Conservation (phyloP, 1,139 yeast genomes). For the Yamadazyma atmosphaerica region DNA sequence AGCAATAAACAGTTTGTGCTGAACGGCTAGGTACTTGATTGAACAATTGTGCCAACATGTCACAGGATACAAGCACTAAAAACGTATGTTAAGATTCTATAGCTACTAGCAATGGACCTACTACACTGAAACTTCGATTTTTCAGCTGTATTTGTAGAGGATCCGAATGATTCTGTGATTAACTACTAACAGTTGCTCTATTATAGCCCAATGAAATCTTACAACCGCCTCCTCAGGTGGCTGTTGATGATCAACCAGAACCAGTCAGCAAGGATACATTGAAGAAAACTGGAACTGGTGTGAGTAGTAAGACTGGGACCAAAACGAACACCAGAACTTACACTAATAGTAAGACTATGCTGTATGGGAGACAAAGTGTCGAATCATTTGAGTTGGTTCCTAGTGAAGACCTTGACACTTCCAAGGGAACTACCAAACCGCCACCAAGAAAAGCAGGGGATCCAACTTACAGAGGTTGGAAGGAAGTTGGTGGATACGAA, state of each 20-base stretch:
- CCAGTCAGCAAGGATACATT: conserved; percentile 12
- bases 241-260: conserved; percentile 15
- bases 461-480: conserved; percentile 87
- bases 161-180: background rate
- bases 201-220: conserved; percentile 27
- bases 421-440: conserved; percentile 41
- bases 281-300: conserved; percentile 10
- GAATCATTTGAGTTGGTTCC: conserved; percentile 20
- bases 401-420: conserved; percentile 37
- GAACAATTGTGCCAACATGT: conserved; percentile 1
- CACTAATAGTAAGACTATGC: conserved; percentile 3
- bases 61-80: background rate
- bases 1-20: background rate
- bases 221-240: conserved; percentile 25
- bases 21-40: background rate
- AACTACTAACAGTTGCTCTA: conserved; percentile 6
- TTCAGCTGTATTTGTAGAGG: background rate
- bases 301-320: conserved; percentile 9
- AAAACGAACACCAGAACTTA: conserved; percentile 9
- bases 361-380: conserved; percentile 7
- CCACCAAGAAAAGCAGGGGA: conserved; percentile 55
- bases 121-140: too few relatives aligned
- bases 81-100: conserved; percentile 4
- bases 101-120: too few relatives aligned
- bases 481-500: conserved; percentile 87